Conservation (phyloP, 495 filamentous ascomycete genomes). For the Lepidopterella palustris region DNA sequence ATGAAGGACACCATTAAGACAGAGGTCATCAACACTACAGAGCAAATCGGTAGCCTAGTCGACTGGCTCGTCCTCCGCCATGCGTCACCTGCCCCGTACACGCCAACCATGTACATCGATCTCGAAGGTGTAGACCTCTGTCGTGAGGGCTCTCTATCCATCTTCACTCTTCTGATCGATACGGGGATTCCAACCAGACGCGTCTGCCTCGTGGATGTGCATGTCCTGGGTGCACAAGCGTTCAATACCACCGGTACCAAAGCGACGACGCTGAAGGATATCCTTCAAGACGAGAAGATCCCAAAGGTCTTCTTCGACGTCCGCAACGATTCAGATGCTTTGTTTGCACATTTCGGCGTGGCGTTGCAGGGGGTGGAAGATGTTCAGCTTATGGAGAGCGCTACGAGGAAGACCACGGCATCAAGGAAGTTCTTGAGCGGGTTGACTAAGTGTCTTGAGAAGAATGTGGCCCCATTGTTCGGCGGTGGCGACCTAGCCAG, state of each 20-base stretch:
- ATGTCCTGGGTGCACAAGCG: conserved; percentile 38
- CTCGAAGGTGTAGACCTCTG: conserved; percentile 49
- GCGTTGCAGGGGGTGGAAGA: conserved; percentile 42
- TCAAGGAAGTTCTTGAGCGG: conserved; percentile 33
- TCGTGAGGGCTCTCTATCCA: conserved; percentile 46
- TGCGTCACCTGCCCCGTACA: conserved; percentile 22
- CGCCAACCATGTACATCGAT: conserved; percentile 43
- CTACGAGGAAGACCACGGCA: conserved; percentile 29
- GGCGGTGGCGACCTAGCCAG: conserved; percentile 5
- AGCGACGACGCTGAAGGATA: conserved; percentile 41
- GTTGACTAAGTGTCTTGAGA: conserved; percentile 44
- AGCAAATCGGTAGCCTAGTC: conserved; percentile 27
- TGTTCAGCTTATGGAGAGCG: conserved; percentile 53
- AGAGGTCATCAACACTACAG: conserved; percentile 28
- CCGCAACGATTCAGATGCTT: conserved; percentile 51
- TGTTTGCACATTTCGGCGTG: conserved; percentile 41
- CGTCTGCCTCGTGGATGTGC: conserved; percentile 48
- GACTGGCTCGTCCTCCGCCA: conserved; percentile 29
- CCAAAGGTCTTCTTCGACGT: conserved; percentile 53
- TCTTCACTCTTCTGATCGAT: conserved; percentile 40
- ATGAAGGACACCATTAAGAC: conserved; percentile 29
- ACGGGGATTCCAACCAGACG: conserved; percentile 27
- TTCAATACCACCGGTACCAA: conserved; percentile 38
- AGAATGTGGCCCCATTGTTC: conserved; percentile 17
- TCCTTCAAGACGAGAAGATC: conserved; percentile 32